Conservation (phyloP, 768 basidiomycete genomes). For the Kwoniella europaea region DNA sequence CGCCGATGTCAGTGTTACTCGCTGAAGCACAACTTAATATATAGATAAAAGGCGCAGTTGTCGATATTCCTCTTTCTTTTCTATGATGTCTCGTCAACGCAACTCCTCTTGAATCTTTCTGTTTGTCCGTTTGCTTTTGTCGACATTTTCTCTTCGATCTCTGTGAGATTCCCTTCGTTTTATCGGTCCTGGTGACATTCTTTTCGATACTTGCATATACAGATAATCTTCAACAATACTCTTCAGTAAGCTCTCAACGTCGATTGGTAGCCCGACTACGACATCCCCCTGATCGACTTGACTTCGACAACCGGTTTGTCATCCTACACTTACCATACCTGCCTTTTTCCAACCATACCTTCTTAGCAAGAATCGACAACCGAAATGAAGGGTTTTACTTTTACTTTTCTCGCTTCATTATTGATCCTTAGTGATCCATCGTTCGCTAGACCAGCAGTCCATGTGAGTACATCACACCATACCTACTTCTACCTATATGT, state of each 20-base stretch:
- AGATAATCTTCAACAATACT: too few relatives aligned
- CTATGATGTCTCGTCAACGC: not conserved
- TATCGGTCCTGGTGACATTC: conserved; percentile 2
- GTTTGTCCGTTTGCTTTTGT: not conserved
- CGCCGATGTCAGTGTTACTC: not conserved
- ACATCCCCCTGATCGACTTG: not conserved
- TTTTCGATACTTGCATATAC: not conserved
- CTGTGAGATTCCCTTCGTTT: not conserved
- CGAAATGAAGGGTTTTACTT: conserved; percentile 14
- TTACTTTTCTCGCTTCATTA: conserved; percentile 12
- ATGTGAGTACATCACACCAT: conserved; percentile 7
- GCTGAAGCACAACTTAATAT: not conserved
- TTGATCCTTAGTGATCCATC: conserved; percentile 1
- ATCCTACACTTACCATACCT: not conserved
- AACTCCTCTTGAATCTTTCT: not conserved
- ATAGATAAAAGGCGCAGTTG: not conserved
- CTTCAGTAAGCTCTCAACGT: too few relatives aligned
- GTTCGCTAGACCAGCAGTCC: conserved; percentile 4
- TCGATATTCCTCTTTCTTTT: not conserved
- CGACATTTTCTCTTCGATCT: not conserved
- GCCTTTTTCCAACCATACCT: too few relatives aligned
- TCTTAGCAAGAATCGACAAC: not conserved
- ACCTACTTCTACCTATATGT: not conserved
- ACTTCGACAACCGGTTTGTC: conserved; percentile 21
- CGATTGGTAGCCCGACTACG: too few relatives aligned